Evolutionary conservation across 2,329 filamentous ascomycete genomes (phyloP).

Genomic region (Talaromyces funiculosus): DNA sequence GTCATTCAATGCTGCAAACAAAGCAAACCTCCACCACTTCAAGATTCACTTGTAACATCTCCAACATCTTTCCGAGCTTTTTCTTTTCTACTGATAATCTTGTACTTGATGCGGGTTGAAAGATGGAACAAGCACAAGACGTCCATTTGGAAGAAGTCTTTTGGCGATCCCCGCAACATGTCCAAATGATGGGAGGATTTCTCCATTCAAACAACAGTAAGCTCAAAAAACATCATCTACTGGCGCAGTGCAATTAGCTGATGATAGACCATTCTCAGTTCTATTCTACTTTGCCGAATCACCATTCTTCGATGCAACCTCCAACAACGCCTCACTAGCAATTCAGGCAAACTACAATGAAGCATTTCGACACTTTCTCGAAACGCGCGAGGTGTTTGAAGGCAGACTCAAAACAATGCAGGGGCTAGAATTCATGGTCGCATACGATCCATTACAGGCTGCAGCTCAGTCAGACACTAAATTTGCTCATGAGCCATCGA

Average conservation of each 20-base stretch:
- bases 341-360: slow-evolving; percentile 48
- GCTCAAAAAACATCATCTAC: slow-evolving; percentile 10
- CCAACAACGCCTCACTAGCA: slow-evolving; percentile 55
- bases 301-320: slow-evolving; percentile 58
- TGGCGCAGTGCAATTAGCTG: background rate
- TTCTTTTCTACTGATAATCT: background rate
- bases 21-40: slow-evolving; percentile 11
- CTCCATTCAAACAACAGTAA: slow-evolving; percentile 43
- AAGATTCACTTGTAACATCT: background rate
- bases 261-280: slow-evolving; percentile 31
- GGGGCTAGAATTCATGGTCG: slow-evolving; percentile 56
- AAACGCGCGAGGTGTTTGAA: slow-evolving; percentile 54
- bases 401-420: slow-evolving; percentile 48
- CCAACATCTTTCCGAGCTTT: background rate
- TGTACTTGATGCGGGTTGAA: no score
- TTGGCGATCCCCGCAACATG: slow-evolving; percentile 41
- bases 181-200: slow-evolving; percentile 43
- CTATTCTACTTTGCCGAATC: slow-evolving; percentile 59
- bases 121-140: slow-evolving; percentile 33
- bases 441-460: slow-evolving; percentile 50
- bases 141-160: slow-evolving; percentile 40
- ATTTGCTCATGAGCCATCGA: slow-evolving; percentile 42
- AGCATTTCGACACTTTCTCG: slow-evolving; percentile 45
- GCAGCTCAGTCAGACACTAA: slow-evolving; percentile 37
- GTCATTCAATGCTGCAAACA: slow-evolving; percentile 11